phyloP scores from a whole-genome alignment of 2,329 filamentous ascomycete genomes.

The Ascocoryne sarcoides region DNA sequence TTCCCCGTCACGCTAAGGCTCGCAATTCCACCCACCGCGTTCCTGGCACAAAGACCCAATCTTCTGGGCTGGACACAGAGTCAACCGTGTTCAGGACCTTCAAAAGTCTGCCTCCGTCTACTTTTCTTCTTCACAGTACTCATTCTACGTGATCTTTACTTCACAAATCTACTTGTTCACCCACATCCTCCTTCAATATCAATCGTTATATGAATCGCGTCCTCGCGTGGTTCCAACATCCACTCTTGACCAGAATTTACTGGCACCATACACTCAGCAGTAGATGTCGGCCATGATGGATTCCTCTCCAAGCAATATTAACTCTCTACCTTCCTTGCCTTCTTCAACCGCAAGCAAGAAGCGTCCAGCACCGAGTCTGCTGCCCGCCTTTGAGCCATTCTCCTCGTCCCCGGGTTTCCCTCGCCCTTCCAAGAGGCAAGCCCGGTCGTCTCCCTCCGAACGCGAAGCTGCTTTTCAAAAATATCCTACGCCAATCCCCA shows the following conservation, averaged over 20 bases:
- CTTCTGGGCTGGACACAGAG: conserved; percentile 12
- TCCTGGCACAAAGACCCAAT: conserved; percentile 13
- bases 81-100: conserved; percentile 24
- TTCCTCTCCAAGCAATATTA: conserved; percentile 28
- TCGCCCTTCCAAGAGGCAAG: conserved; percentile 60
- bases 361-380: conserved; percentile 56
- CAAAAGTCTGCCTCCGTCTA: conserved; percentile 14
- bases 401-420: conserved; percentile 70
- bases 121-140: conserved; percentile 7
- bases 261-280: conserved; percentile 3
- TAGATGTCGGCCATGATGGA: conserved; percentile 27
- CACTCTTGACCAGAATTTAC: conserved; percentile 15
- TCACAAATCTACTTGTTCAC: conserved; percentile 1
- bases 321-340: conserved; percentile 20
- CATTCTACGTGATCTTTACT: conserved; percentile 6
- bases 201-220: conserved; percentile 14
- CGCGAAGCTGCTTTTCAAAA: conserved; percentile 35
- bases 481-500: conserved; percentile 90
- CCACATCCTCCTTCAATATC: conserved; percentile 10
- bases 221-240: conserved; percentile 11
- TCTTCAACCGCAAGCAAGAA: conserved; percentile 36
- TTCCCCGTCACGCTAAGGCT: conserved; percentile 8
- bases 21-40: too few species aligned
- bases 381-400: conserved; percentile 71
- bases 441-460: conserved; percentile 35